These are phyloP conservation scores for Verticillium isaacii DNA, from an alignment of 2,329 filamentous ascomycete genomes.

Conservation along the genomic window DNA sequence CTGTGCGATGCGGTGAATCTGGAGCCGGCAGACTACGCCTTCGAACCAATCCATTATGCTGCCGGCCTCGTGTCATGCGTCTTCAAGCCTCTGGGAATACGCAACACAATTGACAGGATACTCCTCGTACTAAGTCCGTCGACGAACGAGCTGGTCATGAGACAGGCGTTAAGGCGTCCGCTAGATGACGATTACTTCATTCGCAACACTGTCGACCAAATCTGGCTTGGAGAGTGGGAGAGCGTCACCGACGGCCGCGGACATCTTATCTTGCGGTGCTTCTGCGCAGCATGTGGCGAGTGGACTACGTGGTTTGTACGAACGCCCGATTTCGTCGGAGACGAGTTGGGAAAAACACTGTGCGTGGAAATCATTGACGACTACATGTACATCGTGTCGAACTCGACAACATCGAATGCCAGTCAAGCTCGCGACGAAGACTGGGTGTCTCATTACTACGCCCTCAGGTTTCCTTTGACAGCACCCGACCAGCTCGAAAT, in stretches of 20 bases:
- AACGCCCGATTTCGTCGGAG: neutral
- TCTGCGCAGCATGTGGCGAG: neutral
- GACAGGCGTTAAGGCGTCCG: neutral
- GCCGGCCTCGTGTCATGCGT: conserved; percentile 53
- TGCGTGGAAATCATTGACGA: conserved; percentile 66
- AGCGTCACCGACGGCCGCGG: neutral
- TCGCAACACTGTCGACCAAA: conserved; percentile 54
- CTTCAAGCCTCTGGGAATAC: conserved; percentile 35
- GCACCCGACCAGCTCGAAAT: conserved; percentile 15
- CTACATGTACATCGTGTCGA: conserved; percentile 67
- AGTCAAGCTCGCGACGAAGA: conserved; percentile 50
- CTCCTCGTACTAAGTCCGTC: conserved; percentile 35
- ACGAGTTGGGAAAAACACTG: conserved; percentile 35
- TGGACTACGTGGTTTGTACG: neutral
- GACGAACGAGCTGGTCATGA: neutral
- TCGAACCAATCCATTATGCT: conserved; percentile 48
- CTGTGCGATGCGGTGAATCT: neutral
- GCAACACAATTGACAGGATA: conserved; percentile 12
- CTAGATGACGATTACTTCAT: conserved; percentile 42
- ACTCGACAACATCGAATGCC: conserved; percentile 44
- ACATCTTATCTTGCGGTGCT: neutral
- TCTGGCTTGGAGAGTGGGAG: conserved; percentile 59
- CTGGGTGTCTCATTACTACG: conserved; percentile 67
- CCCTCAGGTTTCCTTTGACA: conserved; percentile 15
- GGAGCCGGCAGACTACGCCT: neutral